These are phyloP conservation scores for Macadamia integrifolia DNA, from an alignment of 164 flowering plant genomes.

Conservation along the genomic window DNA sequence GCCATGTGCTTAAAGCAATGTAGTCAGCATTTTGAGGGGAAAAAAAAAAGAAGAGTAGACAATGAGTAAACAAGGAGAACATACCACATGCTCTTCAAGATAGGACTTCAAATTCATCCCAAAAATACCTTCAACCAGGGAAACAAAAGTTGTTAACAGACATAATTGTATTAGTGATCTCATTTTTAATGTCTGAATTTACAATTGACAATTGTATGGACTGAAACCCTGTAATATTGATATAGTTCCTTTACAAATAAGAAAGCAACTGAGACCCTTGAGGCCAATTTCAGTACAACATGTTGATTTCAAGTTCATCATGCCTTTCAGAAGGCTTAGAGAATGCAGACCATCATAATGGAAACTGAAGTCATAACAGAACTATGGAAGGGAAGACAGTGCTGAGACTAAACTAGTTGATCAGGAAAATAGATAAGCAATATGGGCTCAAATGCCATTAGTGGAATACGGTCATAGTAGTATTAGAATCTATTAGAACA, in stretches of 20 bases:
- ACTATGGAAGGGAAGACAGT: neutral
- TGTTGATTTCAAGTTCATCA: no score
- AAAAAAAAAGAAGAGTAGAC: no score
- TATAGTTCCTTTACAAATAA: neutral
- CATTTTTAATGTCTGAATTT: neutral
- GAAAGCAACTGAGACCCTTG: neutral
- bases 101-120: conserved; percentile 98
- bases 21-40: no score
- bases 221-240: neutral
- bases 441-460: no score
- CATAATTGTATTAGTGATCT: neutral
- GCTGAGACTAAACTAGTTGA: neutral
- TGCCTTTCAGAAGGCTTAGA: neutral
- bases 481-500: no score
- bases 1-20: no score
- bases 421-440: neutral
- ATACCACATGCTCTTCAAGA: conserved; percentile 91
- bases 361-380: neutral
- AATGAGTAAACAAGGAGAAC: neutral
- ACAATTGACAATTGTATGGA: neutral
- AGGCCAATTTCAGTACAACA: neutral
- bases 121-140: conserved; percentile 70
- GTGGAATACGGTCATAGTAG: no score
- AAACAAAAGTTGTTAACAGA: neutral
- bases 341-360: neutral